Evolutionary conservation across 768 basidiomycete species (phyloP).

Genomic region (Cystofilobasidium bisporidii): DNA sequence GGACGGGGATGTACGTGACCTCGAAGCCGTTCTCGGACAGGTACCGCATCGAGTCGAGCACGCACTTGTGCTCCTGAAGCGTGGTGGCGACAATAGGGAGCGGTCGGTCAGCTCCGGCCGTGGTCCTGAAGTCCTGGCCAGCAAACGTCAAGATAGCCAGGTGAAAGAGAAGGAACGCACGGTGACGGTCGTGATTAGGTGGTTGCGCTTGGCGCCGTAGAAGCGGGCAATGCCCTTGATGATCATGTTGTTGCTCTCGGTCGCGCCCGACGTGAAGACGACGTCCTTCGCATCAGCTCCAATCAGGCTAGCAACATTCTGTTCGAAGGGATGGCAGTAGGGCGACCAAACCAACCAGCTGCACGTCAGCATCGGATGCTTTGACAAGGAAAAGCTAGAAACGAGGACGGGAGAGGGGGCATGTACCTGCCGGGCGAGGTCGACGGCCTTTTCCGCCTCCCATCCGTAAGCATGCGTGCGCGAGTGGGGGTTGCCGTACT

Average conservation of each 20-base stretch:
- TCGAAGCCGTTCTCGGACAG: conserved; percentile 95
- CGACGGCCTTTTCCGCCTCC: conserved; percentile 94
- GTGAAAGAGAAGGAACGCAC: too few relatives aligned
- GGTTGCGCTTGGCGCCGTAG: conserved; percentile 63
- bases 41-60: conserved; percentile 92
- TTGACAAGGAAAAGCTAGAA: not conserved
- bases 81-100: not conserved
- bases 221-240: conserved; percentile 96
- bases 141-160: too few relatives aligned
- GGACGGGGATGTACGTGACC: conserved; percentile 92
- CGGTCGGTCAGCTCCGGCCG: not conserved
- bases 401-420: too few relatives aligned
- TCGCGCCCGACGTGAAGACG: conserved; percentile 94
- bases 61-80: conserved; percentile 93
- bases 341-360: not conserved
- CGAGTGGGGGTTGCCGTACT: conserved; percentile 95
- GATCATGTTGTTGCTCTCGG: conserved; percentile 93
- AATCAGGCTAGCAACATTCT: conserved; percentile 86
- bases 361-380: not conserved
- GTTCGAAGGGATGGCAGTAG: not conserved
- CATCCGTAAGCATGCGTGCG: conserved; percentile 98
- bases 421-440: conserved; percentile 80
- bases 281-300: conserved; percentile 93
- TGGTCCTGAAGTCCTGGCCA: too few relatives aligned
- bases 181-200: conserved; percentile 90